Evolutionary conservation across 2,329 filamentous ascomycete species (phyloP).

Genomic region (Talaromyces amestolkiae): DNA sequence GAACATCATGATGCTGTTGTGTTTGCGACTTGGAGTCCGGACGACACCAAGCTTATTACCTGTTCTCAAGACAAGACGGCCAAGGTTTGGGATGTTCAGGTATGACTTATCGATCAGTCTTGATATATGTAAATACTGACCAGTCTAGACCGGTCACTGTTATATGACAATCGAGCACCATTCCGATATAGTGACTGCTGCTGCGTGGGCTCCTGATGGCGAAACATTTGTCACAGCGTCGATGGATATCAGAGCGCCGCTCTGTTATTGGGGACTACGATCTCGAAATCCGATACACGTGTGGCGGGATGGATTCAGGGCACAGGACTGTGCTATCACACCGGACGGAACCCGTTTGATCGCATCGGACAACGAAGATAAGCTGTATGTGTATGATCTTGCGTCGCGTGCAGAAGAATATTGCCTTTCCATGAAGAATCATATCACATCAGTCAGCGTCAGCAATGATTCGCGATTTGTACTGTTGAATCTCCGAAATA

Average conservation of each 20-base stretch:
- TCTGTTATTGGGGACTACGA: conserved; percentile 68
- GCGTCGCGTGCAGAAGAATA: conserved; percentile 71
- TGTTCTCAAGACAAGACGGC: conserved; percentile 74
- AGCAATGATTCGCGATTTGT: conserved; percentile 77
- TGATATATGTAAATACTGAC: background rate
- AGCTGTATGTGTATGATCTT: conserved; percentile 80
- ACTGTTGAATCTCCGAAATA: conserved; percentile 76
- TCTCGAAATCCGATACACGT: conserved; percentile 59
- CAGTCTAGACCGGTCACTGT: conserved; percentile 59
- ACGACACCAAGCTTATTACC: conserved; percentile 80
- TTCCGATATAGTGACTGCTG: conserved; percentile 80
- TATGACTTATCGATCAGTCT: conserved; percentile 31
- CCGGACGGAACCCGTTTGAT: conserved; percentile 76
- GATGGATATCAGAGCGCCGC: conserved; percentile 63
- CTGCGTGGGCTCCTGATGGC: conserved; percentile 82
- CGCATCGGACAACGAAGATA: conserved; percentile 67
- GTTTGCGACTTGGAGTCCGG: conserved; percentile 86
- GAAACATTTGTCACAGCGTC: conserved; percentile 75
- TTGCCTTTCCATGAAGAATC: conserved; percentile 65
- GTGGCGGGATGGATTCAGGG: conserved; percentile 69
- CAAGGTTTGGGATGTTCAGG: conserved; percentile 70
- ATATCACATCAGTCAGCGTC: conserved; percentile 75
- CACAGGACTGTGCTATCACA: conserved; percentile 82
- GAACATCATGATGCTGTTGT: conserved; percentile 71
- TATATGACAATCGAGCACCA: conserved; percentile 67